Evolutionary conservation across 257 asterid species (phyloP).

Genomic region (Ophiorrhiza pumila): DNA sequence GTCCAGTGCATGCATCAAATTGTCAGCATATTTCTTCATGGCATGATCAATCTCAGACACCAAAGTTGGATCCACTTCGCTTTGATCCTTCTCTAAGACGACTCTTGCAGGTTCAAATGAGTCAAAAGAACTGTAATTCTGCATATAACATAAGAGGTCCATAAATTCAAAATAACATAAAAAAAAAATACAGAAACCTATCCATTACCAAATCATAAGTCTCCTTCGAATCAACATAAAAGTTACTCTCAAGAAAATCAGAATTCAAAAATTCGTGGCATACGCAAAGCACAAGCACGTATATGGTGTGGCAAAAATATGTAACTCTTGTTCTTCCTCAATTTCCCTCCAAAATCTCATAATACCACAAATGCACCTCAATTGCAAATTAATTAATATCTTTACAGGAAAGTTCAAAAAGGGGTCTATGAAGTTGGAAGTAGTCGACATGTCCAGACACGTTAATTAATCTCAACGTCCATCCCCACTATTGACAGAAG

Average conservation of each 20-base stretch:
- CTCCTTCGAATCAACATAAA: neutral
- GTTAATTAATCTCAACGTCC: neutral
- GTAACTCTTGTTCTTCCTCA: neutral
- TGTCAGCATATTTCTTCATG: conserved; percentile 78
- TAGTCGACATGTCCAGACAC: neutral
- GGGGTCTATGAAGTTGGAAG: neutral
- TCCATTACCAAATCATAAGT: neutral
- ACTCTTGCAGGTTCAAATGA: conserved; percentile 59
- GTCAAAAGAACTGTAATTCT: conserved; percentile 65
- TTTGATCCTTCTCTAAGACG: conserved; percentile 53
- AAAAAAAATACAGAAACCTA: neutral
- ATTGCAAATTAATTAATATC: neutral
- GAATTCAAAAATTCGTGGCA: neutral
- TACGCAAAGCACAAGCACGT: neutral
- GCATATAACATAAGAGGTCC: conserved; percentile 5
- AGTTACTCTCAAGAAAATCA: neutral
- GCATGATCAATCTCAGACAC: conserved; percentile 76
- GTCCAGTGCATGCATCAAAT: conserved; percentile 67
- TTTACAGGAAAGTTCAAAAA: neutral
- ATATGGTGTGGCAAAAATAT: neutral
- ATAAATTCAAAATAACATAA: neutral
- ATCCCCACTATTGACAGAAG: neutral
- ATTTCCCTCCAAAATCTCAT: neutral
- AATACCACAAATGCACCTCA: neutral
- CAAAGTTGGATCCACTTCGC: conserved; percentile 36